Base-by-base conservation (phyloP, 148 eudicot species). In the Silene conica region DNA sequence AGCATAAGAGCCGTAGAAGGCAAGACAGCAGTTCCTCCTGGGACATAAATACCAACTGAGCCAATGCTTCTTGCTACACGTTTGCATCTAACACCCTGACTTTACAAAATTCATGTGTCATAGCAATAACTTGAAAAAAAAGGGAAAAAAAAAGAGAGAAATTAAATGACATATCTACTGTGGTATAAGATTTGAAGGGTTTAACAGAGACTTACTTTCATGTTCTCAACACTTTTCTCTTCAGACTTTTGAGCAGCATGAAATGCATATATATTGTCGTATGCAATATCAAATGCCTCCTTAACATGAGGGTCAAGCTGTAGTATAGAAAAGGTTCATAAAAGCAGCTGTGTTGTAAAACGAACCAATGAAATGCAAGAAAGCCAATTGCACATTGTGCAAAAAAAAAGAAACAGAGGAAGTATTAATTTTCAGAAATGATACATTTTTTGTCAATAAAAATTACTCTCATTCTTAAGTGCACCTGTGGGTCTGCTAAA, bases 1-100 rank as follows among this genome's bases (percentile, higher is more conserved):
- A 96, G 96, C 99, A 96, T 96, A 74, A 96, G 85, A 77, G 96
- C 96, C 2, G 99, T 96, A 63, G 99, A 96, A 70, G 99, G 99
- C 83, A 90, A 82, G 66, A 96, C 95, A 67, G 97, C 96, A 87
- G 99, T 92, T 64, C 97, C 97, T 72, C 97, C 99, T 21, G 99
- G 97, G 79, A 96, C 99, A 76, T 96, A 96, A 67, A 96, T 96
- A 70, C 99, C 99, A 57, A 96, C 99, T 77, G 96, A 83, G 69
- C 89, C 79, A 76, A 96, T 92, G 82, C 92, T 77, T 80, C 97
- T 86, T 62, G 97, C 88, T 73, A 96, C 94, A 71, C 99, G 87
- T 82, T 92, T 96, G 88, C 99, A 96, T 81, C 83, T 84, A 70
- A 96, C 97, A 86, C 99, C 99, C 97, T 96, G 87, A 73, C 77